Percentiles rank a stretch among this genome's conserved stretches.
Conservation (phyloP, 371 early-diverging fungal genomes). For the Dichotomocladium elegans region DNA sequence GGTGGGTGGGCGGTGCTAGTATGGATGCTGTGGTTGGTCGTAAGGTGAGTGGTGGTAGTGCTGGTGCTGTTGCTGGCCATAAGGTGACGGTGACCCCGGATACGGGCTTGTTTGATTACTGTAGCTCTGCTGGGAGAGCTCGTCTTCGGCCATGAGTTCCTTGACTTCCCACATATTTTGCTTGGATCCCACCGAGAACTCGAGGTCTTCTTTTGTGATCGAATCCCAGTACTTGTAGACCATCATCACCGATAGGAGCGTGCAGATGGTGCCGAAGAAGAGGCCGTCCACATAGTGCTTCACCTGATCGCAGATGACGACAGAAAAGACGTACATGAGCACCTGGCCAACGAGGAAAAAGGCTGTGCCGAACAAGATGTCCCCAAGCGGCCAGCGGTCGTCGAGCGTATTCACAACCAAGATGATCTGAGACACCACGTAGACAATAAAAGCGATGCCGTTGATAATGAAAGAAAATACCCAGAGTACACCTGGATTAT, state of each 20-base stretch:
- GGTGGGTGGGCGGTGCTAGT: neutral
- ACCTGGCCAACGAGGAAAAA: constrained; percentile 83
- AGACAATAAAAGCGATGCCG: constrained; percentile 69
- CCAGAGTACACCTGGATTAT: constrained; percentile 69
- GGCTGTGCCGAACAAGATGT: constrained; percentile 76
- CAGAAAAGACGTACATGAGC: constrained; percentile 66
- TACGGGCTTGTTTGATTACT: neutral
- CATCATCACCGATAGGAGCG: constrained; percentile 93
- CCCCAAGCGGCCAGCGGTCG: constrained; percentile 90
- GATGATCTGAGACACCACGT: constrained; percentile 80
- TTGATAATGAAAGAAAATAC: constrained; percentile 79
- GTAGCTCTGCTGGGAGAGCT: constrained; percentile 13
- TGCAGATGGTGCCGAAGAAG: constrained; percentile 86
- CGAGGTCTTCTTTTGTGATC: constrained; percentile 93
- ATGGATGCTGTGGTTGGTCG: neutral
- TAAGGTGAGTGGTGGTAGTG: neutral
- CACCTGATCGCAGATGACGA: constrained; percentile 71
- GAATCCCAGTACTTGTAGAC: constrained; percentile 97
- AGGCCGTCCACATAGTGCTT: constrained; percentile 94
- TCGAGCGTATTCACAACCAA: constrained; percentile 87
- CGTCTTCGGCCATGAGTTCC: constrained; percentile 55
- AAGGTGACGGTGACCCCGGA: neutral
- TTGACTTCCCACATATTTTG: constrained; percentile 87
- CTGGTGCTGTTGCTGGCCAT: neutral
- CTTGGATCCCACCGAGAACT: constrained; percentile 88